Evolutionary conservation across 805 yeast species (phyloP), one percentile per base, ranked within the genome.

Genomic region (Saturnispora diversa): DNA sequence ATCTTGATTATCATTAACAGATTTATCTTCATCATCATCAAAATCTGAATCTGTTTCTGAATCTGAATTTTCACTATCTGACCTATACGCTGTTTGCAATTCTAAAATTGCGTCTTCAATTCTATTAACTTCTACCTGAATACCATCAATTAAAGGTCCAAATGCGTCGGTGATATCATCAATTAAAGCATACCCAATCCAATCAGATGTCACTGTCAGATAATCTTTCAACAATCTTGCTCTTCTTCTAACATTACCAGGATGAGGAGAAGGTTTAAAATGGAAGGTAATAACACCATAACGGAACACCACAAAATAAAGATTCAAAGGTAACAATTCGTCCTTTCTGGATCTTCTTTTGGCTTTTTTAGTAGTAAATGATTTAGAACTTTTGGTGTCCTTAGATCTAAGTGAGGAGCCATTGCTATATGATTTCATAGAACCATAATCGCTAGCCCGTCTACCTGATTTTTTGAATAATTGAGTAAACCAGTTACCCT

Each of bases 81-180:
- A 62, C 25, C 66, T 74, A 6, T 50, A 59, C 1, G 81, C 79
- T 16, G 87, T 80, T 58, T 90, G 94, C 90, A 92, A 81, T 42
- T 72, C 70, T 51, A 92, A 65, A 39, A 92, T 90, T 3, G 88
- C 83, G 53, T 90, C 96, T 54, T 92, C 98, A 46, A 92, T 92
- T n/a, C 77, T 72, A 56, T 87, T 86, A 17, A 92, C 97, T 53
- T 92, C 98, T 44, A 80, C 86, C 56, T 92, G 97, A 39, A 92
- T 88, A 35, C 90, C 75, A 44, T 85, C 94, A 47, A 92, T 88
- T 81, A 92, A 77, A 2, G 98, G 98, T 1, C 94, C 97, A 67
- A 85, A 92, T 0, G 94, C 94, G 67, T 92, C 98, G 0, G 97
- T 90, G 48, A 92, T 85, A 58, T 92, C 97, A 65, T 92, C 98